These are phyloP conservation scores for Globisporangium barbulae DNA, from an alignment of 352 stramenopile species.

Conservation along the genomic window DNA sequence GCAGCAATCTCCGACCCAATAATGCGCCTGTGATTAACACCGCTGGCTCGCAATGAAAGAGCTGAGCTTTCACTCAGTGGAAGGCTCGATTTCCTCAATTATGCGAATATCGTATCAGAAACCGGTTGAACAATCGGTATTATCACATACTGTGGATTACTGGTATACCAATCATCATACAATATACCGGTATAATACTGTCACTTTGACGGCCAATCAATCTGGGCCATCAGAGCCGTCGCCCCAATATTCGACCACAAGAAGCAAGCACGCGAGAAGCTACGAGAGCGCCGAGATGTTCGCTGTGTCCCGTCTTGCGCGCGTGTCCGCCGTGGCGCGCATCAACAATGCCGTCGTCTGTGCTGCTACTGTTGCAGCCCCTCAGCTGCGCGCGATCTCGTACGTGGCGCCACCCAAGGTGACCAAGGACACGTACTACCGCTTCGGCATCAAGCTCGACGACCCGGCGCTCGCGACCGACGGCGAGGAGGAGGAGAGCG, in stretches of 20 bases:
- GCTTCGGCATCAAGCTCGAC: constrained; percentile 62
- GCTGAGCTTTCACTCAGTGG: too few species aligned
- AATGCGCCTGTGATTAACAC: too few species aligned
- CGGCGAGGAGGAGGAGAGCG: constrained; percentile 28
- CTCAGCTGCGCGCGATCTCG: constrained; percentile 30
- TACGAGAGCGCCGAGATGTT: constrained; percentile 26
- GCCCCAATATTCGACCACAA: constrained; percentile 1
- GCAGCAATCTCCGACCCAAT: too few species aligned
- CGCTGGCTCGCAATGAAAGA: too few species aligned
- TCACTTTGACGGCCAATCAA: too few species aligned
- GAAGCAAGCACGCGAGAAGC: background rate
- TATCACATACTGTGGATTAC: too few species aligned
- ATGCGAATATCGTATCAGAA: too few species aligned
- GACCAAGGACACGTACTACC: constrained; percentile 47
- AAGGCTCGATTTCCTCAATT: too few species aligned
- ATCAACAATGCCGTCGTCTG: background rate
- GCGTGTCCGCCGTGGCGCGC: constrained; percentile 11
- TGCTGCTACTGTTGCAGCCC: background rate
- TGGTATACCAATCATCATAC: too few species aligned
- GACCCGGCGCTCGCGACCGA: constrained; percentile 36
- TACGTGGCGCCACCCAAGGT: constrained; percentile 69
- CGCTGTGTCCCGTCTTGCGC: constrained; percentile 34
- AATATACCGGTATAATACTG: too few species aligned
- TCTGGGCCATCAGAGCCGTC: background rate
- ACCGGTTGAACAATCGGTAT: too few species aligned